A percentile compares a stretch with the other conserved stretches of the same genome.
Evolutionary conservation across 768 basidiomycete species (phyloP).

Genomic region (Rhodotorula paludigena): DNA sequence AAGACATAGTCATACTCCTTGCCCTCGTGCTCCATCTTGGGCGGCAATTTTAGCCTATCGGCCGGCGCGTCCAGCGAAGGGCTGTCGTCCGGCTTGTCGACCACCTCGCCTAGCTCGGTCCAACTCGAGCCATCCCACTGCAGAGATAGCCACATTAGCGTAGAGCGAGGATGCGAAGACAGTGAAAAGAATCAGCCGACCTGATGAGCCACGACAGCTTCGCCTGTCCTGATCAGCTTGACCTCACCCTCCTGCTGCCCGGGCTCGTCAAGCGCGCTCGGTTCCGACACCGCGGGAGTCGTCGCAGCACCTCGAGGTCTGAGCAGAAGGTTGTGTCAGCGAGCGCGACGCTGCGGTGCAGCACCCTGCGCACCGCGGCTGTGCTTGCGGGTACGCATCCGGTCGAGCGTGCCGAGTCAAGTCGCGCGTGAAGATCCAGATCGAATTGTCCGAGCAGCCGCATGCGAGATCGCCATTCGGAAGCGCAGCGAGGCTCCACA

Average conservation of each 20-base stretch:
- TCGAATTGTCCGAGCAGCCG: constrained; percentile 76
- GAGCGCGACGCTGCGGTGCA: too few relatives aligned
- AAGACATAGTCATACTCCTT: constrained; percentile 97
- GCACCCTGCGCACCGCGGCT: too few relatives aligned
- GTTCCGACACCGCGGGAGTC: constrained; percentile 69
- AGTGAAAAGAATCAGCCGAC: constrained; percentile 50
- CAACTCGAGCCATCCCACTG: constrained; percentile 77
- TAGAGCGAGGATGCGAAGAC: too few relatives aligned
- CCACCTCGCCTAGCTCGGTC: constrained; percentile 92
- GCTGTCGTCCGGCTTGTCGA: constrained; percentile 53
- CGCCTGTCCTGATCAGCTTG: constrained; percentile 72
- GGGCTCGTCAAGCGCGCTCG: constrained; percentile 41
- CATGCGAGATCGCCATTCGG: constrained; percentile 79
- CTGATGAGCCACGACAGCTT: constrained; percentile 80
- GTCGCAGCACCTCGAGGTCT: too few relatives aligned
- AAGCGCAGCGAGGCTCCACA: constrained; percentile 84
- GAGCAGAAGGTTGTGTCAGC: too few relatives aligned
- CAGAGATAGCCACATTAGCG: constrained; percentile 4
- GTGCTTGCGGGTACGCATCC: too few relatives aligned
- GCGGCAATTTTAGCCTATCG: constrained; percentile 49
- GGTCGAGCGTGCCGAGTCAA: too few relatives aligned
- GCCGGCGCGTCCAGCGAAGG: background rate
- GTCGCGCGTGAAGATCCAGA: constrained; percentile 76
- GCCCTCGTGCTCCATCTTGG: constrained; percentile 80
- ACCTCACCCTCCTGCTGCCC: constrained; percentile 88